Base-by-base conservation (phyloP, 2,329 filamentous ascomycete genomes). In the Cercospora sp. region DNA sequence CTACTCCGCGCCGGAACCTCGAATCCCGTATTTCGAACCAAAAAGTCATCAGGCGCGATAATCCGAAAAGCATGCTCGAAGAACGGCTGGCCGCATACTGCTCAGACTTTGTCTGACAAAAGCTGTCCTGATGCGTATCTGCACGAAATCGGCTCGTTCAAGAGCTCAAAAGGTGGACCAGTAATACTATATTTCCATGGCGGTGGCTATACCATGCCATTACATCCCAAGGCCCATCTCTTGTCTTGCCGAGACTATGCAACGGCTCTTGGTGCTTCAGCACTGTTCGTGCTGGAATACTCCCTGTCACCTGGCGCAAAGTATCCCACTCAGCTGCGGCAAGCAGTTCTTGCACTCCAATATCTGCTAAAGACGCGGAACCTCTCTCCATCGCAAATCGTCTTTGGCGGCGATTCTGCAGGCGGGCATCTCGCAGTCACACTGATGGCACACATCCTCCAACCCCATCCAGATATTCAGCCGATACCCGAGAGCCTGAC, bases 151-250 rank as follows among this genome's bases (percentile, higher is more conserved):
- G 18, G 28, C 16, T 57, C 20, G 12, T 28, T 28, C 53, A 23
- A 57, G 26, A 30, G 23, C 23, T 28, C 26, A n/a, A 45, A 45
- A 31, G 59, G 5, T 20, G 59, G 13, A 33, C 31, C 30, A 26
- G 59, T 61, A 7, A 57, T 42, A 9, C 33, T 61, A 3, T 61
- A 61, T 13, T 42, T 61, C 33, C 59, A 61, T 61, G 59, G 59
- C 20, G 59, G 59, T 45, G 59, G 59, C 26, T 61, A 61, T n/a
- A 39, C 9, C 12, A 30, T 33, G 13, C 18, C 59, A 8, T 3
- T 45, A n/a, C 31, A 45, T 5, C 59, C 59, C 5, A 9, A 26
- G 31, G 53, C 53, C 8, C 59, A 61, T n/a, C 59, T 61, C 59
- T n/a, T 26, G 8, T 45, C 39, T 10, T 61, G 23, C 33, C 31